A percentile compares a stretch with the other conserved stretches of the same genome.
These are phyloP conservation scores for Aspergillus melleus DNA, from an alignment of 2,329 filamentous ascomycete species.

Conservation along the genomic window DNA sequence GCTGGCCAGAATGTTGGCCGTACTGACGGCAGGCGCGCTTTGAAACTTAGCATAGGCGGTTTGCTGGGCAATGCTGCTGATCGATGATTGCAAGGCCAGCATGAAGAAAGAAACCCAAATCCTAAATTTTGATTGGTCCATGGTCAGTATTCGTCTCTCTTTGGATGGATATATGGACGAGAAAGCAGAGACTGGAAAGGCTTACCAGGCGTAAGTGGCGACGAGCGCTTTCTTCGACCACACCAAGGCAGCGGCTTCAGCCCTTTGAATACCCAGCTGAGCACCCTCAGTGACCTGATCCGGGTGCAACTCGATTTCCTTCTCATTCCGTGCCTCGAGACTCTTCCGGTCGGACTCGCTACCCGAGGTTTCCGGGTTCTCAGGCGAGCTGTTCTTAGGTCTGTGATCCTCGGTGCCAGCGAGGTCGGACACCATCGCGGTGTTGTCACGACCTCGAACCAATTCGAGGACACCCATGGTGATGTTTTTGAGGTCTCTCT, in stretches of 20 bases:
- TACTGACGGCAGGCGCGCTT: constrained; percentile 51
- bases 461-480: constrained; percentile 3
- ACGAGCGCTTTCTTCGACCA: constrained; percentile 45
- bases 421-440: not conserved
- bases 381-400: constrained; percentile 1
- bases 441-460: not conserved
- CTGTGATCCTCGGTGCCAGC: not conserved
- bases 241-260: constrained; percentile 47
- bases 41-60: constrained; percentile 55
- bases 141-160: not conserved
- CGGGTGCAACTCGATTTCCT: constrained; percentile 26
- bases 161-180: not conserved
- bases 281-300: constrained; percentile 29
- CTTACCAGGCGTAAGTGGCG: constrained; percentile 36
- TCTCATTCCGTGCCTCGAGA: constrained; percentile 30
- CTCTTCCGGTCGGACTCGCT: constrained; percentile 24
- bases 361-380: constrained; percentile 8
- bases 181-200: not conserved
- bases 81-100: constrained; percentile 44
- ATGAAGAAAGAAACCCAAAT: constrained; percentile 50
- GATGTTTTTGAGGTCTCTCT: not conserved
- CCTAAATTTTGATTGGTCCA: constrained; percentile 25
- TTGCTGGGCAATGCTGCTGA: constrained; percentile 45
- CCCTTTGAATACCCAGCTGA: constrained; percentile 47
- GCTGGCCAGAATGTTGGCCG: constrained; percentile 55